A percentile compares a stretch with the other conserved stretches of the same genome.
Conservation (phyloP, 1,139 yeast genomes). For the Scheffersomyces cryptocercus region DNA sequence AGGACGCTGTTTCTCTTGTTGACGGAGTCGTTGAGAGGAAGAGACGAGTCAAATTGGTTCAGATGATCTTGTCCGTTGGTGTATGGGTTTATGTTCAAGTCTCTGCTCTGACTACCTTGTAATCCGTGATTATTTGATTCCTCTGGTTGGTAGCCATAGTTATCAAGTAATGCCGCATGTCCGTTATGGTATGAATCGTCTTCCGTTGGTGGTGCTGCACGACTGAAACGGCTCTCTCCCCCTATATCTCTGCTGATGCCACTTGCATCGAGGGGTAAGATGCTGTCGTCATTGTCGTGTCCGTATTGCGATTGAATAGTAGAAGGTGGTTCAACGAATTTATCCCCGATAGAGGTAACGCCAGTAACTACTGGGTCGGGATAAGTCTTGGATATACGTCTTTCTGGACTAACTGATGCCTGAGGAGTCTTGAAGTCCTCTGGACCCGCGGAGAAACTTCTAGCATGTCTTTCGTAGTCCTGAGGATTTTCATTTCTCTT, state of each 20-base stretch:
- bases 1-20: background rate
- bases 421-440: constrained; percentile 48
- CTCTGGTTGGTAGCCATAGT: constrained; percentile 6
- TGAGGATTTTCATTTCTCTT: constrained; percentile 8
- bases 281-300: background rate
- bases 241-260: background rate
- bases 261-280: background rate
- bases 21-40: background rate
- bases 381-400: constrained; percentile 7
- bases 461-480: constrained; percentile 35
- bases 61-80: too few relatives aligned
- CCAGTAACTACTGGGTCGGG: background rate
- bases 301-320: constrained; percentile 4
- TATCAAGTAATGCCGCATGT: constrained; percentile 13
- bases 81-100: too few relatives aligned
- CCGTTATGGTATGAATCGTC: constrained; percentile 11
- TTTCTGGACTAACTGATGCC: constrained; percentile 31
- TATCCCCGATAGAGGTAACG: constrained; percentile 3
- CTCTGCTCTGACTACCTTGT: too few relatives aligned
- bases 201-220: background rate
- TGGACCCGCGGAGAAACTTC: constrained; percentile 42
- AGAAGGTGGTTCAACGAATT: constrained; percentile 8
- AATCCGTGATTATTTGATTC: too few relatives aligned
- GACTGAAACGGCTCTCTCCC: background rate
- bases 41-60: too few relatives aligned